Conservation (phyloP, 139 green algal genomes). For the Volvox reticuliferus region DNA sequence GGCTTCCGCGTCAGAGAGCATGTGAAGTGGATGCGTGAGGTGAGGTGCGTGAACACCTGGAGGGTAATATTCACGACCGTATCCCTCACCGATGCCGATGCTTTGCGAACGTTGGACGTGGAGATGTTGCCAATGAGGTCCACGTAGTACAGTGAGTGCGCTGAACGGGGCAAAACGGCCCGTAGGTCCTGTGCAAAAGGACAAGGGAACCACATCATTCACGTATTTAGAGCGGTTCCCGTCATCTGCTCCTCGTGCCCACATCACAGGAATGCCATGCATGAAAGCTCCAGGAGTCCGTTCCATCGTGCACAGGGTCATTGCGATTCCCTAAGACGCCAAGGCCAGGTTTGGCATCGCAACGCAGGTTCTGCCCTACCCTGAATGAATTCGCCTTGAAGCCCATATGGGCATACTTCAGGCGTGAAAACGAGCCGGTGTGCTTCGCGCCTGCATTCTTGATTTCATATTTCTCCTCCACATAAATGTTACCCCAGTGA, state of each 20-base stretch:
- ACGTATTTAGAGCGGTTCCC: background rate
- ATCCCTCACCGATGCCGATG: slow-evolving; percentile 20
- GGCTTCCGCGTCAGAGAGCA: no score
- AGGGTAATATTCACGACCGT: no score
- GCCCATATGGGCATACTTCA: slow-evolving; percentile 58
- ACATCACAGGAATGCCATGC: no score
- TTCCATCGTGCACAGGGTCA: no score
- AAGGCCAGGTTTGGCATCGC: no score
- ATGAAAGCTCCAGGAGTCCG: no score
- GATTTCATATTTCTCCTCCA: slow-evolving; percentile 91
- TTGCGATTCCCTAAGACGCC: no score
- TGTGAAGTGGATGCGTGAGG: no score
- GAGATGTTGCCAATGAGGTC: slow-evolving; percentile 95
- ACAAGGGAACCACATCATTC: background rate
- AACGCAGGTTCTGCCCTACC: slow-evolving; percentile 15
- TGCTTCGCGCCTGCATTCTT: slow-evolving; percentile 74
- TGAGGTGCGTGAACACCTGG: no score
- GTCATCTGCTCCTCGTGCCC: no score
- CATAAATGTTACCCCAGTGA: slow-evolving; percentile 93
- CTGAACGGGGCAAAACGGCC: slow-evolving; percentile 70
- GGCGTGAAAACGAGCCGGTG: slow-evolving; percentile 78
- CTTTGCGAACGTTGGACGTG: slow-evolving; percentile 58
- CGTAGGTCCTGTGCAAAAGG: slow-evolving; percentile 64
- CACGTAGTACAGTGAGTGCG: slow-evolving; percentile 84
- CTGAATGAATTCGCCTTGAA: slow-evolving; percentile 65